Evolutionary conservation across 2,329 filamentous ascomycete genomes (phyloP), one percentile per base, ranked within the genome.

Genomic region (Lecanoromycetidae sp.): DNA sequence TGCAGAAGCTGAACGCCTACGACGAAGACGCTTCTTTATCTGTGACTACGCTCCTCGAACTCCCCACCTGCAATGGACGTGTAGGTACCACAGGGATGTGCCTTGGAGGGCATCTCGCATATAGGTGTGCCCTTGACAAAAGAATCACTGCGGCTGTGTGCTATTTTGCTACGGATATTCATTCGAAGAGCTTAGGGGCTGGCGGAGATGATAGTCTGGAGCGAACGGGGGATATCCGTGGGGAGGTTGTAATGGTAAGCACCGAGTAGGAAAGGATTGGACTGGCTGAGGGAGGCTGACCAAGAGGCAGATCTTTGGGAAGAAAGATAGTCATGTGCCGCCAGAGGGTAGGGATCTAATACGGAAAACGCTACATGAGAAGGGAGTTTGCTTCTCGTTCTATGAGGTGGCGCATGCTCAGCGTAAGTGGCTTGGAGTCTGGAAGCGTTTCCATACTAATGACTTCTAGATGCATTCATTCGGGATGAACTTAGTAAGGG

Each of bases 401-500:
- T 87, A 91, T 66, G 88, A 95, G 67, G 79, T 84, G 54, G 84
- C 86, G n/a, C 90, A 86, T 79, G 87, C 88, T 3, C 88, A 94
- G 65, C 88, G 74, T 78, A 62, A 59, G 42, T 36, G n/a, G n/a
- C n/a, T n/a, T n/a, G n/a, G n/a, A n/a, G n/a, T n/a, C n/a, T n/a
- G n/a, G n/a, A n/a, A n/a, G n/a, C n/a, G n/a, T n/a, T n/a, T n/a
- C n/a, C n/a, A n/a, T n/a, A n/a, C n/a, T 12, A 51, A 48, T 26
- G 44, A 26, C 12, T 29, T 44, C 46, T 32, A 75, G 74, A 94
- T 68, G 88, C 88, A 4, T 95, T 95, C 61, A 93, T 95, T 62
- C 75, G 88, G 15, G 88, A 95, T 59, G 88, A 95, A 69, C 70
- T 91, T 50, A 87, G 83, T 64, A 94, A 94, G 67, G 88, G 87